These are phyloP conservation scores for Candolleomyces aberdarensis DNA, from an alignment of 768 basidiomycete genomes.

Conservation along the genomic window DNA sequence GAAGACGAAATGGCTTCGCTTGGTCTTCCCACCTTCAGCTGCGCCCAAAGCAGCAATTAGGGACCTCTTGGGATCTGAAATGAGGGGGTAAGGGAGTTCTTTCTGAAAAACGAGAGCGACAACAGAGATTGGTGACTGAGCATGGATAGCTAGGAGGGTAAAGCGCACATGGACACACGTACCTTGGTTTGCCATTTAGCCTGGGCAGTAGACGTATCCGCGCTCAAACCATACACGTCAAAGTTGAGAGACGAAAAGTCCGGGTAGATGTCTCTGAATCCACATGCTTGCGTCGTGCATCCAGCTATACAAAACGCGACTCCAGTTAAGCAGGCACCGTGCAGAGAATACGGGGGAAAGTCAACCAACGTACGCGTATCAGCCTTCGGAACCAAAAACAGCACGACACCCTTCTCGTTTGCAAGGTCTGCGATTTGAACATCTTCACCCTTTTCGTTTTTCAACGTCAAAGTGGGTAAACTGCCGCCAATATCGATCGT, in stretches of 20 bases:
- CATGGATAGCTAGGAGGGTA: background rate
- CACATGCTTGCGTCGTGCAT: slow-evolving; percentile 91
- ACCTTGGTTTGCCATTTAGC: slow-evolving; percentile 87
- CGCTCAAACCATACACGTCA: slow-evolving; percentile 81
- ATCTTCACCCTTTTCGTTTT: slow-evolving; percentile 84
- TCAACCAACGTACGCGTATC: slow-evolving; percentile 63
- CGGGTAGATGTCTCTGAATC: slow-evolving; percentile 80
- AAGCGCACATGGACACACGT: slow-evolving; percentile 12
- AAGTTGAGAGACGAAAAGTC: slow-evolving; percentile 70
- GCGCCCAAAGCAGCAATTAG: slow-evolving; percentile 84
- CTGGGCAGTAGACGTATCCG: slow-evolving; percentile 72
- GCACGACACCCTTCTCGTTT: slow-evolving; percentile 68
- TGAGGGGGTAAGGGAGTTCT: slow-evolving; percentile 76
- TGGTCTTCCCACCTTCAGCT: slow-evolving; percentile 74
- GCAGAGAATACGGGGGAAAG: background rate
- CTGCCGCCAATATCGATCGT: slow-evolving; percentile 69
- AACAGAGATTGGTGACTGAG: too few species aligned
- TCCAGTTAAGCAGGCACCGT: background rate
- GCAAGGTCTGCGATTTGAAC: slow-evolving; percentile 63
- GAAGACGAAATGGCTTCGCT: slow-evolving; percentile 92
- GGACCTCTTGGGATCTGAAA: slow-evolving; percentile 84
- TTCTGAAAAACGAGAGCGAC: slow-evolving; percentile 45
- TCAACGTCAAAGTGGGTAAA: slow-evolving; percentile 70
- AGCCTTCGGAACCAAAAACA: slow-evolving; percentile 84
- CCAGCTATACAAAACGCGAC: slow-evolving; percentile 44